A percentile compares a stretch with the other conserved stretches of the same genome.
Conservation (phyloP, 345 rosid species). For the Syzygium grande region DNA sequence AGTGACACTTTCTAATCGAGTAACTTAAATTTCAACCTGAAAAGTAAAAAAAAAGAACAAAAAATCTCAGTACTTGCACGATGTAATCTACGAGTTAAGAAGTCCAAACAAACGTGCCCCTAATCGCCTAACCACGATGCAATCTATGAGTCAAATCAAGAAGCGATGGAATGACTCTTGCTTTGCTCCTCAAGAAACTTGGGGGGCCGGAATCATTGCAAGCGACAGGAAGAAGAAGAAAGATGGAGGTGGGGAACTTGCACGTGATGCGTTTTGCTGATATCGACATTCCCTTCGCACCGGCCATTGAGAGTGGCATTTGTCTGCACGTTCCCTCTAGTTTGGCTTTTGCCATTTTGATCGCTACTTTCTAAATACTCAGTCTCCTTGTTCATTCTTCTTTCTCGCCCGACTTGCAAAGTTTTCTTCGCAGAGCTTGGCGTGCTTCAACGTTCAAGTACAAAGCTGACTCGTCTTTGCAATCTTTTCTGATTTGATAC, state of each 20-base stretch:
- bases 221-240: not conserved
- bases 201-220: not conserved
- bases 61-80: not conserved
- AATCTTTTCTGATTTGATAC: not conserved
- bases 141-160: not conserved
- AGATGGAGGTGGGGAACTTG: not conserved
- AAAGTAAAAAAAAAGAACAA: not conserved
- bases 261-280: not conserved
- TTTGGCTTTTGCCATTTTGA: not conserved
- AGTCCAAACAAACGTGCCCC: not conserved
- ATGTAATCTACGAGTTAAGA: not conserved
- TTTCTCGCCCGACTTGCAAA: not conserved
- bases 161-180: not conserved
- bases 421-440: not conserved
- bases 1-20: not conserved
- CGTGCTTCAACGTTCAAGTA: not conserved
- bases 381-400: not conserved
- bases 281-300: not conserved
- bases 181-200: not conserved
- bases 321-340: not conserved
- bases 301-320: not conserved
- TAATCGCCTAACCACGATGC: not conserved
- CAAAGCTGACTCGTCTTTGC: not conserved
- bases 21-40: not conserved
- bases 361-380: not conserved